Evolutionary conservation across 78 protist species (phyloP), one percentile per base, ranked within the genome.

Genomic region (Dictyostelium capitatum): DNA sequence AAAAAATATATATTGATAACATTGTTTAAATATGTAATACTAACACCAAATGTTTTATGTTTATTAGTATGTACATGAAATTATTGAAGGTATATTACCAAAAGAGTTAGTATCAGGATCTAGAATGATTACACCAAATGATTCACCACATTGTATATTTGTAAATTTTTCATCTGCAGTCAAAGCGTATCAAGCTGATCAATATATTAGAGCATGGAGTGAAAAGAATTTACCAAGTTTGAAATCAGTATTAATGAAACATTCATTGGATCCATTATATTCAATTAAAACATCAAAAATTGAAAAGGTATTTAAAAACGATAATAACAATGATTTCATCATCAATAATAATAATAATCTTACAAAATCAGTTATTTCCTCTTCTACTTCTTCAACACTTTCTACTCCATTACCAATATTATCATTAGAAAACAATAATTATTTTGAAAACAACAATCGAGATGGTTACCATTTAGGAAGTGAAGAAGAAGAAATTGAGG

Each of bases 51-150:
- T 37, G 89, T 37, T 37, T 37, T 37, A 2, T 37, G 43, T 37
- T 37, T 37, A 37, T 37, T 37, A 37, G 43, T 85, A 85, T 62
- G 79, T 85, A 17, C 47, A 54, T 30, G 92, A 85, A 59, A 37
- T 85, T 14, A 75, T 85, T 75, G 92, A 85, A 48, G 92, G 92
- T 43, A 85, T 85, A 23, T 50, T 85, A n/a, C 92, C 92, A 41
- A 85, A 85, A 46, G 92, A 85, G 51, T n/a, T 85, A n/a, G 30
- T 85, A 4, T 25, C 43, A n/a, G 92, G 83, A 19, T 85, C 92
- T 6, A 74, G 54, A 28, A 85, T 85, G 15, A 17, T 56, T 32
- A 46, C 48, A 0, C 48, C 69, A 30, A 32, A 46, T n/a, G 72
- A 79, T 15, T 37, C 43, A 37, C 78, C 92, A 10, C 64, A 75